A percentile compares a stretch with the other conserved stretches of the same genome.
Conservation (phyloP, 441 rosid genomes). For the Populus hybrid region DNA sequence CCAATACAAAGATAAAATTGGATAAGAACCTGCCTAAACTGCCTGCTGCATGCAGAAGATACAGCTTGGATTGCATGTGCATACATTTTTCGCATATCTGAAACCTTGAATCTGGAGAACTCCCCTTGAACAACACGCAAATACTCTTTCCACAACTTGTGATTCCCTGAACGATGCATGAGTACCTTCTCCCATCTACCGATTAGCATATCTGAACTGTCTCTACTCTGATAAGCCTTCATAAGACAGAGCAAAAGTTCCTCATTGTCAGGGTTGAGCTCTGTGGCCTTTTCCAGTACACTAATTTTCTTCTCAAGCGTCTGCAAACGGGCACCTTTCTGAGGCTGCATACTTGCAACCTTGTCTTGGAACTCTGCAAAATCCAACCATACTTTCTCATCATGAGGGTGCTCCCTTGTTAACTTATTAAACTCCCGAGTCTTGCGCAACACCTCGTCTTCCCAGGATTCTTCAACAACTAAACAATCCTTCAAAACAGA, state of each 20-base stretch:
- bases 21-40: conserved; percentile 93
- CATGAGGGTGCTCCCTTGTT: conserved; percentile 77
- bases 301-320: conserved; percentile 91
- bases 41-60: conserved; percentile 72
- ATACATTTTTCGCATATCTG: conserved; percentile 84
- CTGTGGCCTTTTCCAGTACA: conserved; percentile 86
- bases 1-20: conserved; percentile 22
- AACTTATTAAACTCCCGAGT: conserved; percentile 72
- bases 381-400: conserved; percentile 75
- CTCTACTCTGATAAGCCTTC: conserved; percentile 80
- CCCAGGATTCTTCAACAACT: conserved; percentile 81
- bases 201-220: conserved; percentile 63
- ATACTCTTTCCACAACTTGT: conserved; percentile 83
- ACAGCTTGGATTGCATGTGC: conserved; percentile 89
- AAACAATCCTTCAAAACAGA: conserved; percentile 25
- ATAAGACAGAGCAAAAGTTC: conserved; percentile 71
- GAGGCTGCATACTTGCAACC: conserved; percentile 68
- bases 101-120: conserved; percentile 92
- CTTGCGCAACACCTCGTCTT: conserved; percentile 76
- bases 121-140: conserved; percentile 73
- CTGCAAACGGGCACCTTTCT: conserved; percentile 83
- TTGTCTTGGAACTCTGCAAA: conserved; percentile 81
- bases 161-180: conserved; percentile 62
- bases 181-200: conserved; percentile 86
- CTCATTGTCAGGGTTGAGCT: conserved; percentile 85